A percentile compares a stretch with the other conserved stretches of the same genome.
These are phyloP conservation scores for Calycina marina DNA, from an alignment of 2,329 filamentous ascomycete genomes.

Conservation along the genomic window DNA sequence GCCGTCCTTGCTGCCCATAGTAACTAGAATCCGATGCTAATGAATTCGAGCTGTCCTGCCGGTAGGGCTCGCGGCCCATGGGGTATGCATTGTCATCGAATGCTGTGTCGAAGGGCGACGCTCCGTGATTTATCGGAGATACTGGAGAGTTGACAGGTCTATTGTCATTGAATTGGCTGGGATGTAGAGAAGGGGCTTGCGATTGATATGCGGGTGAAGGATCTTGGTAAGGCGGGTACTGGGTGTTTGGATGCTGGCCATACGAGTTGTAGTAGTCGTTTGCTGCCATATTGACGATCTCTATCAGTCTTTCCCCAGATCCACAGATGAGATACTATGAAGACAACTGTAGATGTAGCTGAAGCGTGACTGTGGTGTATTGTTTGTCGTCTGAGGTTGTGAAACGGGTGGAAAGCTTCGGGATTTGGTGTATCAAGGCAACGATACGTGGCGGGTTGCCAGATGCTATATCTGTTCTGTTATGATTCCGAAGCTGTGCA, in stretches of 20 bases:
- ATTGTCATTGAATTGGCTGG: too few species aligned
- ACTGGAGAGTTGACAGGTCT: conserved; percentile 19
- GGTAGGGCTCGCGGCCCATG: conserved; percentile 25
- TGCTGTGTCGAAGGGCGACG: conserved; percentile 45
- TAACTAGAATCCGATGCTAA: conserved; percentile 43
- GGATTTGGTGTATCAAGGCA: conserved; percentile 2
- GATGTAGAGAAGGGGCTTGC: conserved; percentile 11
- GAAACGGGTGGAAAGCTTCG: background rate
- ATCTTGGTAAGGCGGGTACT: conserved; percentile 7
- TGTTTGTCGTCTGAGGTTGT: conserved; percentile 1
- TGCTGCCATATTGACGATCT: conserved; percentile 12
- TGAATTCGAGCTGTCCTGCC: conserved; percentile 19
- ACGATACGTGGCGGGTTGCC: background rate
- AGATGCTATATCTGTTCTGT: background rate
- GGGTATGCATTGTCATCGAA: conserved; percentile 57
- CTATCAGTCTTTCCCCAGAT: background rate
- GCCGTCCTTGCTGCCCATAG: conserved; percentile 31
- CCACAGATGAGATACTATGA: background rate
- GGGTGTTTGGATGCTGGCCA: conserved; percentile 10
- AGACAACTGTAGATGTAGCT: background rate
- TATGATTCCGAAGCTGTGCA: background rate
- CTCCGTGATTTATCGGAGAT: conserved; percentile 20
- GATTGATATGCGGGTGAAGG: conserved; percentile 18
- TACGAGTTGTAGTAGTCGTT: conserved; percentile 20
- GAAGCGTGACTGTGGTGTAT: background rate